Evolutionary conservation across 352 stramenopile species (phyloP).

Genomic region (Phytophthora capsici): DNA sequence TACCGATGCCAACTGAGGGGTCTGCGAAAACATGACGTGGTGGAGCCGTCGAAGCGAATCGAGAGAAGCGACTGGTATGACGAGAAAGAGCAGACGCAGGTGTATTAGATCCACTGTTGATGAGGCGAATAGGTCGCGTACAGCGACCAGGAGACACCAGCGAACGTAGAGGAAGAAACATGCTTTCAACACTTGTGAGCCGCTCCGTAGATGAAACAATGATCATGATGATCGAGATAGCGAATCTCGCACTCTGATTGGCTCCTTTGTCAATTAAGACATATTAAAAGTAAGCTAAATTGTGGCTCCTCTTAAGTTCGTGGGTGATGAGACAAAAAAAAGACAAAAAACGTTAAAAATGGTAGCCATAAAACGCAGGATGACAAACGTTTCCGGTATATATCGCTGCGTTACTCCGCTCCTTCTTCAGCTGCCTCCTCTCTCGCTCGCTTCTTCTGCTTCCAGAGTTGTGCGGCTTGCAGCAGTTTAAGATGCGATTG

Average conservation of each 20-base stretch:
- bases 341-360: conserved; percentile 10
- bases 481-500: conserved; percentile 97
- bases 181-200: conserved; percentile 8
- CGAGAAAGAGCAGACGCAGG: conserved; percentile 15
- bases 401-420: conserved; percentile 5
- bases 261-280: conserved; percentile 1
- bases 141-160: conserved; percentile 21
- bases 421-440: conserved; percentile 44
- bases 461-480: conserved; percentile 97
- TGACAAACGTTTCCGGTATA: conserved; percentile 2
- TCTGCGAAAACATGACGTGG: conserved; percentile 59
- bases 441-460: conserved; percentile 83
- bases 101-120: conserved; percentile 2
- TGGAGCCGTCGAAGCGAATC: conserved; percentile 34
- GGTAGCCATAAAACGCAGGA: neutral
- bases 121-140: conserved; percentile 7
- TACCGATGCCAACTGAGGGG: conserved; percentile 68
- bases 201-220: conserved; percentile 15
- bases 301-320: neutral
- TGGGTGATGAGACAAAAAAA: conserved; percentile 23
- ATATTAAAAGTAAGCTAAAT: no score
- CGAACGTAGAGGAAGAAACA: conserved; percentile 26
- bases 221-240: conserved; percentile 1
- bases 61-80: conserved; percentile 13
- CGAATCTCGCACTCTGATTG: neutral